Evolutionary conservation across 305 asterid genomes (phyloP).

Genomic region (Salvia sclarea): DNA sequence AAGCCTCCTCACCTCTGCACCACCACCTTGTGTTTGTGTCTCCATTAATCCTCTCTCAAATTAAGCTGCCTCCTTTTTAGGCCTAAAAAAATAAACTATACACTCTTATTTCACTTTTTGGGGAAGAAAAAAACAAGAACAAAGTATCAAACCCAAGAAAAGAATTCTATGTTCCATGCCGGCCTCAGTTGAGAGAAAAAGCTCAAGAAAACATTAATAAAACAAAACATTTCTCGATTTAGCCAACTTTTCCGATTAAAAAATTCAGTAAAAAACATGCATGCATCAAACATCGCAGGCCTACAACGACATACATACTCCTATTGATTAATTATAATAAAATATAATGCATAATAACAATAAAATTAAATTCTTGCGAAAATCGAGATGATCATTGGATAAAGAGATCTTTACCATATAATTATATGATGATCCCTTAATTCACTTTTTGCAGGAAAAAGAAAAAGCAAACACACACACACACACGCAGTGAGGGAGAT

Average conservation of each 20-base stretch:
- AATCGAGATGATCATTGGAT: slow-evolving; percentile 45
- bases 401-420: slow-evolving; percentile 34
- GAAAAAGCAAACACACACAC: background rate
- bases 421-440: slow-evolving; percentile 18
- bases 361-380: slow-evolving; percentile 29
- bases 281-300: slow-evolving; percentile 49
- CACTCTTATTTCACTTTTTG: background rate
- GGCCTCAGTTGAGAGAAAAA: slow-evolving; percentile 48
- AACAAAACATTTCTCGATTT: slow-evolving; percentile 39
- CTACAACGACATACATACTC: slow-evolving; percentile 28
- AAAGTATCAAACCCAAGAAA: slow-evolving; percentile 43
- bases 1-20: slow-evolving; percentile 73
- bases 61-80: slow-evolving; percentile 39
- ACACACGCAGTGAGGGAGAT: slow-evolving; percentile 5
- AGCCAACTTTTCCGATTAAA: slow-evolving; percentile 33
- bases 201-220: slow-evolving; percentile 23
- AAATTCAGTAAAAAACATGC: slow-evolving; percentile 23
- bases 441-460: slow-evolving; percentile 23
- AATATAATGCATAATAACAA: slow-evolving; percentile 17
- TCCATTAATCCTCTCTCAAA: slow-evolving; percentile 68
- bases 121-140: slow-evolving; percentile 28
- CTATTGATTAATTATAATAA: slow-evolving; percentile 6
- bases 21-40: slow-evolving; percentile 38
- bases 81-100: slow-evolving; percentile 23
- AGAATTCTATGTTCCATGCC: slow-evolving; percentile 50